Base-by-base conservation (phyloP, 2,329 filamentous ascomycete species). In the Ophiocordyceps australis region DNA sequence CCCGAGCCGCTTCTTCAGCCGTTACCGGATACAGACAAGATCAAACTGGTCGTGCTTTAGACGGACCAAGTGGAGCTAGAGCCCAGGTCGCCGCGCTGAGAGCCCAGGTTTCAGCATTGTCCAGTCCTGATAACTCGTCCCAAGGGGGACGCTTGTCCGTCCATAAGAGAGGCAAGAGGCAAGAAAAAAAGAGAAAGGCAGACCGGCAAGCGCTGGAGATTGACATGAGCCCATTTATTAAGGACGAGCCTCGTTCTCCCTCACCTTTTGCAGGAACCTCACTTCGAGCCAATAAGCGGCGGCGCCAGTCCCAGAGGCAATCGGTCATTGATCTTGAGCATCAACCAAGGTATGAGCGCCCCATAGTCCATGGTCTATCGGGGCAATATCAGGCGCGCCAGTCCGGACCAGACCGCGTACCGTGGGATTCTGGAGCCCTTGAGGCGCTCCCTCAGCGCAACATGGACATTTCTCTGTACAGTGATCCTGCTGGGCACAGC, bases 201-300 rank as follows among this genome's bases (percentile, higher is more conserved):
- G 64, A 64, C 31, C 52, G 47, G 38, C 55, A 55, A 52, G 55
- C 47, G 41, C 50, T 45, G 25, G 61, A 62, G 32, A 41, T 49
- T 22, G 55, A 59, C 26, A 47, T 45, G 20, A 59, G 56, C 18
- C 64, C 67, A 8, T 58, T 60, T 34, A 72, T 76, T 37, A 77
- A 76, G 39, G 50, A 60, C 14, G 72, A 77, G 40, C 71, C 71
- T n/a, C 58, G 55, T 24, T 76, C 72, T 3, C 62, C 65, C 2
- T 74, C 70, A 6, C 70, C 68, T 7, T 45, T 72, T 26, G 52
- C 52, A n/a, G n/a, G n/a, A n/a, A n/a, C n/a, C n/a, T 57, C 61
- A 31, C 45, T 56, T 17, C 58, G 66, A 25, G 62, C 69, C 8
- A 54, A 51, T 35, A 75, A 74, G 42, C 61, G 69, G 26, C 59